Base-by-base conservation (phyloP, 257 asterid species). In the Solanum peruvianum region DNA sequence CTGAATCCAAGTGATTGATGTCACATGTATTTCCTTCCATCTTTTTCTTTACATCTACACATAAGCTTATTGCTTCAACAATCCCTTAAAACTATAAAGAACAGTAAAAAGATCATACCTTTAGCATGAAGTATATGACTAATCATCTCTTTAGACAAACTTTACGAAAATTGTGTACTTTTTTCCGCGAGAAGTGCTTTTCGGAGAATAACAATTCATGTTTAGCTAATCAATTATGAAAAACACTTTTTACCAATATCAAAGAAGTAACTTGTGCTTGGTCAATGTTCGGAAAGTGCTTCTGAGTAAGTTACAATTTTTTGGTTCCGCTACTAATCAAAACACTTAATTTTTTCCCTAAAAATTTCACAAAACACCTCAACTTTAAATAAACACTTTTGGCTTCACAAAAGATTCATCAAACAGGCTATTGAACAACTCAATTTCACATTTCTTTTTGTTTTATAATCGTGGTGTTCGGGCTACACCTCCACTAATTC, bases 21-120 rank as follows among this genome's bases (percentile, higher is more conserved):
- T 92, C 94, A 89, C 94, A 93, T 47, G 88, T 78, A 89, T 93
- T 94, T 31, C 90, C 87, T 86, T 96, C 95, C 96, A 94, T 94
- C 71, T 21, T 73, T 88, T 89, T 91, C 87, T 91, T 92, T 89
- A 93, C 92, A 93, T 91, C 91, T 85, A 91, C 87, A 84, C 89
- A 91, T 87, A 87, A 89, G 87, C 77, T 37, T 15, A 73, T 73
- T 39, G 52, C 82, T 37, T 37, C 52, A 39, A 73, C 52, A 39
- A 73, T 73, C 20, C 31, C 31, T 21, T 42, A 76, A 76, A 76
- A 76, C 83, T 41, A 41, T 23, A 76, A 41, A 76, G 35, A 76
- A 76, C 60, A 41, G 56, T 76, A 76, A 41, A 76, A 41, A 76
- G 83, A n/a, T 42, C 35, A 41, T 15, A 42, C 83, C 35, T 37